Evolutionary conservation across 1,284 basidiomycete genomes (phyloP), one percentile per base, ranked within the genome.

Genomic region (Cystobasidiaceae sp.): DNA sequence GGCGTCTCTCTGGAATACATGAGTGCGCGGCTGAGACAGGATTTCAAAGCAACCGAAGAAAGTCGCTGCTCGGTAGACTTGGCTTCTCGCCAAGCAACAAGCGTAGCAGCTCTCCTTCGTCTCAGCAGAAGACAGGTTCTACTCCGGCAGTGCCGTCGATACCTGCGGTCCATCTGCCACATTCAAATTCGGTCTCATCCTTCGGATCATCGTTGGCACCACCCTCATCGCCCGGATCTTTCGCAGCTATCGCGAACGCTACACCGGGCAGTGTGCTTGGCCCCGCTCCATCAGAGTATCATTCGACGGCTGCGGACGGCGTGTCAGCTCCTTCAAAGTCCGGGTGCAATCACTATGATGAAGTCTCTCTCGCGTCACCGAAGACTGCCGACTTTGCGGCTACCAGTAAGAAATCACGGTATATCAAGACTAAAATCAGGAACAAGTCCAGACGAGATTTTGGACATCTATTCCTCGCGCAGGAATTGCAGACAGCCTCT

Each of bases 401-500:
- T 39, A 11, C n/a, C n/a, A 56, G 54, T 41, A 56, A 56, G 28
- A 56, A 44, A 44, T 56, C 54, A 23, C 37, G 54, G 19, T 56
- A 56, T 44, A 56, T 56, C 54, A 56, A 56, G 39, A 56, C 54
- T 4, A 56, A 56, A 32, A n/a, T 25, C 23, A 41, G 37, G 54
- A 25, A 56, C 23, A 56, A 56, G 34, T 44, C 54, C 2, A 56
- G 44, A 21, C 32, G 54, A 56, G 54, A 56, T 8, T 56, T 56
- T 41, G 37, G 37, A 17, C 54, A 56, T 17, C 54, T 56, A 17
- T 56, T 56, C 21, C 25, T 56, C 5, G 54, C 54, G 21, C 54
- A 56, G 21, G 54, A 56, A 28, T 41, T 56, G 3, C 11, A 44
- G n/a, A n/a, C n/a, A n/a, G n/a, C n/a, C n/a, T n/a, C n/a, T n/a